Conservation (phyloP, 1,284 basidiomycete species). For the Leccinum pachyderme region DNA sequence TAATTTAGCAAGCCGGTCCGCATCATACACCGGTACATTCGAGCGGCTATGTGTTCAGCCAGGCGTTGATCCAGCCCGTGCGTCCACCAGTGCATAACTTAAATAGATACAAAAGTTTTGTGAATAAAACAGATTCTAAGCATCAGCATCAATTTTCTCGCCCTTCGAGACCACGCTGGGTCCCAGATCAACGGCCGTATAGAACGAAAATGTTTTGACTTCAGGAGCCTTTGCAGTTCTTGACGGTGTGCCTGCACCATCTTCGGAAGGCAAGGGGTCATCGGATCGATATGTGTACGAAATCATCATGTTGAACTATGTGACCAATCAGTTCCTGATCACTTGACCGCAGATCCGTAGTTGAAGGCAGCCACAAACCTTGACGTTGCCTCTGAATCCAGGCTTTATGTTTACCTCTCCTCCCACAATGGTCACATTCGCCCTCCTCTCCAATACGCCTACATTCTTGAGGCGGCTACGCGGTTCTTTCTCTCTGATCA, state of each 20-base stretch:
- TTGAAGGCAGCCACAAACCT: constrained; percentile 47
- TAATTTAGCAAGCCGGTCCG: neutral
- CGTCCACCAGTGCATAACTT: neutral
- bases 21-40: no score
- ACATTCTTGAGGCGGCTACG: constrained; percentile 61
- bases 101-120: constrained; percentile 1
- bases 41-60: neutral
- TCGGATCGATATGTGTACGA: constrained; percentile 91
- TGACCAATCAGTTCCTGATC: constrained; percentile 3
- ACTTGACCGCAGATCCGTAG: neutral
- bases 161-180: constrained; percentile 61
- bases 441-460: constrained; percentile 80
- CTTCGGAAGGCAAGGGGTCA: constrained; percentile 66
- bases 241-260: constrained; percentile 50
- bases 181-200: constrained; percentile 78
- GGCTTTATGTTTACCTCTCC: constrained; percentile 80
- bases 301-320: constrained; percentile 87
- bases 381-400: constrained; percentile 70
- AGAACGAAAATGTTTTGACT: constrained; percentile 85
- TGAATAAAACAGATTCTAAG: constrained; percentile 11
- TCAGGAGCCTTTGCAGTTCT: constrained; percentile 50
- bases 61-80: no score
- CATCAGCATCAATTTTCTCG: constrained; percentile 38
- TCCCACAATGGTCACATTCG: constrained; percentile 82
- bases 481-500: constrained; percentile 40